A percentile compares a stretch with the other conserved stretches of the same genome.
phyloP scores from a whole-genome alignment of 169 alveolate species.

The Eimeria tenella region DNA sequence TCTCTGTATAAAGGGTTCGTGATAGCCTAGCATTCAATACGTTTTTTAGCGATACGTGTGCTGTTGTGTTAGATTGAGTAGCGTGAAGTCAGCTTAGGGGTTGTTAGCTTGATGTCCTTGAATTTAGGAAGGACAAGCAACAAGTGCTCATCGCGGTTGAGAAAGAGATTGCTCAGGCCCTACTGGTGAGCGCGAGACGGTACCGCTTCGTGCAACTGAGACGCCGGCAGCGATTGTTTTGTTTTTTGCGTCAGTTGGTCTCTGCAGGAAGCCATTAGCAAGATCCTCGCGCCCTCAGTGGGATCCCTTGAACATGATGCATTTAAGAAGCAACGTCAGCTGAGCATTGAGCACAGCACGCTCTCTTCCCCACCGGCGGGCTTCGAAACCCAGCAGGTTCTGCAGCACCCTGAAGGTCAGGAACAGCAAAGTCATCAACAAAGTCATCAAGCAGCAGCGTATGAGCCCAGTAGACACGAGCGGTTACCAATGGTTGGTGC shows the following conservation, averaged over 20 bases:
- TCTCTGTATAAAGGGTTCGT: no score
- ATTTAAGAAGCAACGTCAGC: background rate
- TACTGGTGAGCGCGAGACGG: slow-evolving; percentile 16
- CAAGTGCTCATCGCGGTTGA: slow-evolving; percentile 49
- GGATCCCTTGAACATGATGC: background rate
- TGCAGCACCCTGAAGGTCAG: background rate
- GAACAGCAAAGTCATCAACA: background rate
- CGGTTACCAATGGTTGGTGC: no score
- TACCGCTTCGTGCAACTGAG: background rate
- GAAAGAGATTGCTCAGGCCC: slow-evolving; percentile 54
- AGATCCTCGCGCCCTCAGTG: slow-evolving; percentile 22
- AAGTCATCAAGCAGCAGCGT: background rate
- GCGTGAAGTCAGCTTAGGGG: background rate
- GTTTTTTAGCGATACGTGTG: no score
- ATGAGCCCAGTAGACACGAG: no score
- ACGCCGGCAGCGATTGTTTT: background rate
- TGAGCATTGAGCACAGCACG: background rate
- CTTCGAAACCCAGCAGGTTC: background rate
- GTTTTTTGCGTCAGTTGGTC: background rate
- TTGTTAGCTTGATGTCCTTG: background rate
- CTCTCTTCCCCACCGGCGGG: background rate
- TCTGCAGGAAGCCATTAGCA: slow-evolving; percentile 26
- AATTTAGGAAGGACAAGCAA: slow-evolving; percentile 39
- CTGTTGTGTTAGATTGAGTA: no score
- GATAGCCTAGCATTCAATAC: no score